Evolutionary conservation across 306 rosid species (phyloP).

Genomic region (Dicorynia guianensis): DNA sequence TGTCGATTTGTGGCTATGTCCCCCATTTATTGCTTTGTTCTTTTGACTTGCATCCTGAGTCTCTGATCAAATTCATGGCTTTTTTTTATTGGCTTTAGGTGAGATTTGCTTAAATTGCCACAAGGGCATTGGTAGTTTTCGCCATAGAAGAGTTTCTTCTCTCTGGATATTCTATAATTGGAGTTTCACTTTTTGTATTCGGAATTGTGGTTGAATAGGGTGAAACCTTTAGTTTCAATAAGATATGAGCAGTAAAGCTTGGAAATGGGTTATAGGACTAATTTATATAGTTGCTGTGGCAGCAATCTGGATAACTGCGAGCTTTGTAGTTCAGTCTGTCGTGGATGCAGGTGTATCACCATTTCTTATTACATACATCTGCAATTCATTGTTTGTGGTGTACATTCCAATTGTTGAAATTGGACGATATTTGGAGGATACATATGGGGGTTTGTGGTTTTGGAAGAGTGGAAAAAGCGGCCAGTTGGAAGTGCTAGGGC

Average conservation of each 20-base stretch:
- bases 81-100: conserved; percentile 32
- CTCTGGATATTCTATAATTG: conserved; percentile 34
- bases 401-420: conserved; percentile 87
- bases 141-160: conserved; percentile 22
- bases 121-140: conserved; percentile 34
- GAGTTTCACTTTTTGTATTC: conserved; percentile 30
- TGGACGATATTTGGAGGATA: conserved; percentile 78
- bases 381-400: conserved; percentile 91
- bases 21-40: too few relatives aligned
- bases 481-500: conserved; percentile 43
- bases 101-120: conserved; percentile 43
- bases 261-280: conserved; percentile 90
- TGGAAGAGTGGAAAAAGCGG: conserved; percentile 57
- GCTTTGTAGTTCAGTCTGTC: conserved; percentile 96
- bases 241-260: conserved; percentile 59
- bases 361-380: conserved; percentile 84
- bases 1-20: too few relatives aligned
- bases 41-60: neutral
- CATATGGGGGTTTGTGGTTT: conserved; percentile 59
- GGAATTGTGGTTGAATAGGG: conserved; percentile 18
- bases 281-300: conserved; percentile 81
- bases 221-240: conserved; percentile 35
- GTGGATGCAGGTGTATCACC: conserved; percentile 95
- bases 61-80: neutral
- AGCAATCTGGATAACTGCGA: conserved; percentile 97